Evolutionary conservation across 495 filamentous ascomycete genomes (phyloP).

Genomic region (Penicillium psychrofluorescens): DNA sequence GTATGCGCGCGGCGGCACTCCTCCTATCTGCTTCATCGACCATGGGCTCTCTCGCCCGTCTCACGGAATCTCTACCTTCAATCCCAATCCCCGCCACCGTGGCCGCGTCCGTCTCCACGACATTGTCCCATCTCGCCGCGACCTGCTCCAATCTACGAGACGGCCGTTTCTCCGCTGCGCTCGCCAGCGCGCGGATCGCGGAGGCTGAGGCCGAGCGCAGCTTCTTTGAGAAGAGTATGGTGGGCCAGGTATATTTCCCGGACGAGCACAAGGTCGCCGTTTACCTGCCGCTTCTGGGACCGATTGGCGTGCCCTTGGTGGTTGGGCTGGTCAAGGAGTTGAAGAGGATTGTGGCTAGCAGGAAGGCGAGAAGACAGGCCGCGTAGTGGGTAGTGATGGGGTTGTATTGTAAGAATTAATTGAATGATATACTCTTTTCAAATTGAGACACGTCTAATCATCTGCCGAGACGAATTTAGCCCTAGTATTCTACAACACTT

Average conservation of each 20-base stretch:
- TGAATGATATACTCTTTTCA: neutral
- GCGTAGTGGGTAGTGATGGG: neutral
- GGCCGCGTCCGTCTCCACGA: conserved; percentile 74
- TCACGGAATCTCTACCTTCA: conserved; percentile 75
- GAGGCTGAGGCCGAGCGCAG: conserved; percentile 86
- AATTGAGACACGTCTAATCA: too few relatives aligned
- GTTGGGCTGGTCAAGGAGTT: conserved; percentile 79
- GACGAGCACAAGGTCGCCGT: conserved; percentile 99
- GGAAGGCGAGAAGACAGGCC: conserved; percentile 23
- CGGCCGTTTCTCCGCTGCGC: conserved; percentile 56
- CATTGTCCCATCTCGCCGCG: conserved; percentile 64
- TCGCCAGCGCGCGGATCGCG: conserved; percentile 75
- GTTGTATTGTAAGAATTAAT: conserved; percentile 3
- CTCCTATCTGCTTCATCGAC: conserved; percentile 88
- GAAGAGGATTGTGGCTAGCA: conserved; percentile 39
- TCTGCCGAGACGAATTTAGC: too few relatives aligned
- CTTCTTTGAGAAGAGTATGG: conserved; percentile 99
- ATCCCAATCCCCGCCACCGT: conserved; percentile 87
- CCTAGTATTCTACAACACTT: too few relatives aligned
- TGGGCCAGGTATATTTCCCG: conserved; percentile 94
- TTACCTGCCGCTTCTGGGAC: conserved; percentile 85
- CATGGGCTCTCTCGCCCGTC: conserved; percentile 81
- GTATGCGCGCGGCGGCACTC: conserved; percentile 78
- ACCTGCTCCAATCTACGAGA: conserved; percentile 68
- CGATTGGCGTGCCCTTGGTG: conserved; percentile 82